A percentile compares a stretch with the other conserved stretches of the same genome.
Evolutionary conservation across 345 rosid genomes (phyloP).

Genomic region (Hevea brasiliensis): DNA sequence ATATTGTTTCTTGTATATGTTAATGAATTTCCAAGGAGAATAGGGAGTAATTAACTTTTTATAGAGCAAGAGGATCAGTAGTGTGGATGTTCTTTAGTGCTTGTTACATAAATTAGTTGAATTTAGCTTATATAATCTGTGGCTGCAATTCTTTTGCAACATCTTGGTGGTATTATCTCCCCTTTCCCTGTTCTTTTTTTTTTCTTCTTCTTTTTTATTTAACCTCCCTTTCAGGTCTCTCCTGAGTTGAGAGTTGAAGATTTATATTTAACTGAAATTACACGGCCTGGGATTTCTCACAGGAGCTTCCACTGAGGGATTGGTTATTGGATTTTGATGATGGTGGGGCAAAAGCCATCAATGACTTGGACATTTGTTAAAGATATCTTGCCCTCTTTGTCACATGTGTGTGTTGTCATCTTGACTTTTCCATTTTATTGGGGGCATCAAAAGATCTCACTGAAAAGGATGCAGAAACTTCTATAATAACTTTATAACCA

Average conservation of each 20-base stretch:
- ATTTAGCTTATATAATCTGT: slow-evolving; percentile 22
- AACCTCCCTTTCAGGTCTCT: slow-evolving; percentile 16
- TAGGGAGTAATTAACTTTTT: slow-evolving; percentile 32
- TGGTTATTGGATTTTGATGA: not conserved
- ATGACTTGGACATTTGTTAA: not conserved
- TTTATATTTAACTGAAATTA: not conserved
- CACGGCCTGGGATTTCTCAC: not conserved
- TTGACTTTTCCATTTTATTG: slow-evolving; percentile 19
- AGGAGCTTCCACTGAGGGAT: slow-evolving; percentile 16
- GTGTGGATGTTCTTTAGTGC: slow-evolving; percentile 30
- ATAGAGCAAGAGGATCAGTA: slow-evolving; percentile 28
- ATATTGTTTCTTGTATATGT: slow-evolving; percentile 44
- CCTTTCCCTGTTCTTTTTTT: not conserved
- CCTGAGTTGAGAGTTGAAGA: slow-evolving; percentile 1
- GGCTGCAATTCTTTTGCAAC: not conserved
- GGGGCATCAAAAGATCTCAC: slow-evolving; percentile 24
- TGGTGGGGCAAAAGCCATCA: not conserved
- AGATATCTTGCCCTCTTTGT: not conserved
- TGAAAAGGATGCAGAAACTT: slow-evolving; percentile 28
- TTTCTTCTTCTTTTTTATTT: too few relatives aligned
- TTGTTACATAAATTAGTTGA: slow-evolving; percentile 30
- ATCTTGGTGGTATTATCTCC: not conserved
- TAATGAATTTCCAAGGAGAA: slow-evolving; percentile 39
- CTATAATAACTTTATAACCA: not conserved
- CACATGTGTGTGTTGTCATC: slow-evolving; percentile 6